Conservation (phyloP, 805 yeast genomes). For the Lipomyces anomalus region DNA sequence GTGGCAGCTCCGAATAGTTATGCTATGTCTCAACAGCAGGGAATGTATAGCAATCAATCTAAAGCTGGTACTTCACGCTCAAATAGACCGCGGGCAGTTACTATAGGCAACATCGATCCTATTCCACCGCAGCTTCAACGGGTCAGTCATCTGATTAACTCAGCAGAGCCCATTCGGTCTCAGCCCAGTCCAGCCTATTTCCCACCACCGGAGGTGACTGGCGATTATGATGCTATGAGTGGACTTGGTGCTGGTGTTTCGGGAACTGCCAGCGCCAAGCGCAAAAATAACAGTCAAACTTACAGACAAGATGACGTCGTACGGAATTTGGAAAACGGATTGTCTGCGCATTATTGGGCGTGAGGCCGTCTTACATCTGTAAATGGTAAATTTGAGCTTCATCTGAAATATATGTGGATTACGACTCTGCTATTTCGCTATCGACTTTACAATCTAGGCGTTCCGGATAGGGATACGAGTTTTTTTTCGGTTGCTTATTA, state of each 20-base stretch:
- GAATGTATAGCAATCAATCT: not conserved
- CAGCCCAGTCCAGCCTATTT: slow-evolving; percentile 39
- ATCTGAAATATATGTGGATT: not conserved
- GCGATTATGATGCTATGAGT: slow-evolving; percentile 1
- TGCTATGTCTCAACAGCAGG: slow-evolving; percentile 9
- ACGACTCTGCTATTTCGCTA: too few species aligned
- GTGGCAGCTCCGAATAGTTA: not conserved
- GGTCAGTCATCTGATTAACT: slow-evolving; percentile 38
- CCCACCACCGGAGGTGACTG: slow-evolving; percentile 35
- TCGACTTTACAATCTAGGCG: too few species aligned
- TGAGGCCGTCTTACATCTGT: too few species aligned
- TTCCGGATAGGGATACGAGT: too few species aligned
- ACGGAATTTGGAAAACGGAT: slow-evolving; percentile 31
- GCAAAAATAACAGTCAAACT: slow-evolving; percentile 3
- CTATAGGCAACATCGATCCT: slow-evolving; percentile 36
- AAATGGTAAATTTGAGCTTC: not conserved
- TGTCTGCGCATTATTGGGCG: slow-evolving; percentile 18
- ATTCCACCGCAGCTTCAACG: slow-evolving; percentile 39
- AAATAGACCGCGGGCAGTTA: slow-evolving; percentile 36
- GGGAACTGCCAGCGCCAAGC: slow-evolving; percentile 1
- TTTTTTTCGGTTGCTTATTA: too few species aligned
- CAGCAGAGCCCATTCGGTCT: slow-evolving; percentile 35
- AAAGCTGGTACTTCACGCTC: slow-evolving; percentile 2
- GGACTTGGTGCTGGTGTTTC: slow-evolving; percentile 1
- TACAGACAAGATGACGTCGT: slow-evolving; percentile 28